phyloP scores from a whole-genome alignment of 2,329 filamentous ascomycete genomes.

The Diaporthe velutina region DNA sequence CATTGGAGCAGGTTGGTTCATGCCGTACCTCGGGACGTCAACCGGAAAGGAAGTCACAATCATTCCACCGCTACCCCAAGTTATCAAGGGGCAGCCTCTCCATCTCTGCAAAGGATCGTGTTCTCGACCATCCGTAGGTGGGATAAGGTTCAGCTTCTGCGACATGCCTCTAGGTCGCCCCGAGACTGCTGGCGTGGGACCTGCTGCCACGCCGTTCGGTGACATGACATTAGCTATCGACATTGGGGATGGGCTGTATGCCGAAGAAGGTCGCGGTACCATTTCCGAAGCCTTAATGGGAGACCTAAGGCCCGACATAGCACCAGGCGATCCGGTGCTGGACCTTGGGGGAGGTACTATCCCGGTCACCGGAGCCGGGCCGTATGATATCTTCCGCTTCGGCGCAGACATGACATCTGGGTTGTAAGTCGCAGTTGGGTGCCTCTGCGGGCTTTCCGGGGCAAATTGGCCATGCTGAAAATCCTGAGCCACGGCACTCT shows the following conservation, averaged over 20 bases:
- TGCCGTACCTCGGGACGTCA: constrained; percentile 86
- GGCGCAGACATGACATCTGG: constrained; percentile 66
- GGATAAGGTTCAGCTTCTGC: constrained; percentile 68
- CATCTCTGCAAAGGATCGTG: constrained; percentile 87
- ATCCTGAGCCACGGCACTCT: background rate
- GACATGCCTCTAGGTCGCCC: constrained; percentile 65
- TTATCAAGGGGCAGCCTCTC: constrained; percentile 89
- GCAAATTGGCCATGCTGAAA: constrained; percentile 40
- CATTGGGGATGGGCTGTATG: constrained; percentile 53
- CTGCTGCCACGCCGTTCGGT: constrained; percentile 49
- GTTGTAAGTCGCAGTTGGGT: constrained; percentile 57
- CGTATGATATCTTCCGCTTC: constrained; percentile 68
- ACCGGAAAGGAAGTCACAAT: constrained; percentile 90
- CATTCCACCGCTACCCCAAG: constrained; percentile 88
- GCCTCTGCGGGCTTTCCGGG: constrained; percentile 58
- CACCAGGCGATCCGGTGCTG: constrained; percentile 73
- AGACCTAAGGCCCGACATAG: constrained; percentile 55
- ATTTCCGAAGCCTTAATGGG: constrained; percentile 53
- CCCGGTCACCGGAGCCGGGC: constrained; percentile 50
- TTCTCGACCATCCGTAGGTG: constrained; percentile 75
- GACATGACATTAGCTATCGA: constrained; percentile 46
- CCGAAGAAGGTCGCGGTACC: constrained; percentile 67
- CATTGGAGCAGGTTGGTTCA: constrained; percentile 78
- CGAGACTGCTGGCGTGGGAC: constrained; percentile 43
- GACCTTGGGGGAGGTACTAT: constrained; percentile 69